Percentiles rank a stretch among this genome's conserved stretches.
Evolutionary conservation across 306 rosid species (phyloP).

Genomic region (Notholithocarpus densiflorus): DNA sequence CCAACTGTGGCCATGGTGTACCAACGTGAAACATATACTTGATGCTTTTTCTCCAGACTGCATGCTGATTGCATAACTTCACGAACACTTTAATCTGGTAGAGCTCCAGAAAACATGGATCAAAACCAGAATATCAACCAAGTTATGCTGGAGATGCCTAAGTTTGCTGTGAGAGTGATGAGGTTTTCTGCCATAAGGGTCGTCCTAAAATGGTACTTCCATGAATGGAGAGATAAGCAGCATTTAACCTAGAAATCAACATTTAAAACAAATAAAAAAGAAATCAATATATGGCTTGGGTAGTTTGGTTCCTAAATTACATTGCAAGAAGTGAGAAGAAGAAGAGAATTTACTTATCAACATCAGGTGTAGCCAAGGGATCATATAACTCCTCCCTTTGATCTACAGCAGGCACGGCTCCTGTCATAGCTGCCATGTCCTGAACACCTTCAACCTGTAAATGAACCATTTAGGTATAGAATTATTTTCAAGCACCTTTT

Average conservation of each 20-base stretch:
- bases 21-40: background rate
- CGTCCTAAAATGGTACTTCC: conserved; percentile 56
- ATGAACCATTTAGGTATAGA: background rate
- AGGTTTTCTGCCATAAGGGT: conserved; percentile 53
- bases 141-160: conserved; percentile 2
- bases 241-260: conserved; percentile 57
- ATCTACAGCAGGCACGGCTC: conserved; percentile 45
- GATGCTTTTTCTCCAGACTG: background rate
- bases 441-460: conserved; percentile 83
- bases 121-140: background rate
- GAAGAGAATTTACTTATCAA: conserved; percentile 48
- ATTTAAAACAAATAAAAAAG: conserved; percentile 15
- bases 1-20: background rate
- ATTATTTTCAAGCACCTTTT: no score
- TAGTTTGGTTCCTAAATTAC: background rate
- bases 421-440: conserved; percentile 58
- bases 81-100: background rate
- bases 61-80: no score
- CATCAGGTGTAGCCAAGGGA: conserved; percentile 78
- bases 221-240: conserved; percentile 74
- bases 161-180: conserved; percentile 41
- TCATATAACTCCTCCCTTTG: conserved; percentile 77
- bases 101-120: background rate
- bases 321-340: background rate
- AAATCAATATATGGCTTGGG: background rate